Conservation (phyloP, 768 basidiomycete genomes). For the Bullera alba region DNA sequence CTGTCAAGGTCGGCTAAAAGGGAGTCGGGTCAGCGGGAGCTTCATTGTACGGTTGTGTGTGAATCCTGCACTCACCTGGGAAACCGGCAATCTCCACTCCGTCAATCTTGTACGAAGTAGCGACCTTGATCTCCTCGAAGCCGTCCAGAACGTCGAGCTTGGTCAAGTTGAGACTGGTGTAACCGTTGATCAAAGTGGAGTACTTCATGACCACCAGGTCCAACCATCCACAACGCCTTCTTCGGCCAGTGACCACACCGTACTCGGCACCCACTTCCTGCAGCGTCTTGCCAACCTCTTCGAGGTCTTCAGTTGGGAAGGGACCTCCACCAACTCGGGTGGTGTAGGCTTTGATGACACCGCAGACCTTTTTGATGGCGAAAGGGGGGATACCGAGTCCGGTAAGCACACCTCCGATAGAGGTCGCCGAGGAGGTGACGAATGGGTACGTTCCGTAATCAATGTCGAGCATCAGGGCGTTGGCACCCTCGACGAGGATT, state of each 20-base stretch:
- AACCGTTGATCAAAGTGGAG: constrained; percentile 90
- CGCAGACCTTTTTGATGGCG: constrained; percentile 74
- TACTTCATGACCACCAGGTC: constrained; percentile 92
- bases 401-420: constrained; percentile 91
- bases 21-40: constrained; percentile 2
- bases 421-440: constrained; percentile 89
- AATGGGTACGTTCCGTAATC: constrained; percentile 98
- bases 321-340: constrained; percentile 98
- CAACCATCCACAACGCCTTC: constrained; percentile 93
- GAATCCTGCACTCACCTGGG: constrained; percentile 62
- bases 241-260: constrained; percentile 85
- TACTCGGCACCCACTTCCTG: constrained; percentile 92
- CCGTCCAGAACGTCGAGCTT: constrained; percentile 89
- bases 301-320: constrained; percentile 91
- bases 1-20: constrained; percentile 71
- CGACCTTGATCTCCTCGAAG: constrained; percentile 80
- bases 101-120: constrained; percentile 67
- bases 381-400: constrained; percentile 95
- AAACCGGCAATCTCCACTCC: constrained; percentile 74
- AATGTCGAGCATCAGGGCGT: constrained; percentile 96
- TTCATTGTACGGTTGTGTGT: not conserved
- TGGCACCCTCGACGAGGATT: constrained; percentile 92
- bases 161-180: constrained; percentile 85
- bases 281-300: constrained; percentile 73
- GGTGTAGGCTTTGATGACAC: constrained; percentile 96